Evolutionary conservation across 2,329 filamentous ascomycete species (phyloP).

Genomic region (Aspergillus sp.): DNA sequence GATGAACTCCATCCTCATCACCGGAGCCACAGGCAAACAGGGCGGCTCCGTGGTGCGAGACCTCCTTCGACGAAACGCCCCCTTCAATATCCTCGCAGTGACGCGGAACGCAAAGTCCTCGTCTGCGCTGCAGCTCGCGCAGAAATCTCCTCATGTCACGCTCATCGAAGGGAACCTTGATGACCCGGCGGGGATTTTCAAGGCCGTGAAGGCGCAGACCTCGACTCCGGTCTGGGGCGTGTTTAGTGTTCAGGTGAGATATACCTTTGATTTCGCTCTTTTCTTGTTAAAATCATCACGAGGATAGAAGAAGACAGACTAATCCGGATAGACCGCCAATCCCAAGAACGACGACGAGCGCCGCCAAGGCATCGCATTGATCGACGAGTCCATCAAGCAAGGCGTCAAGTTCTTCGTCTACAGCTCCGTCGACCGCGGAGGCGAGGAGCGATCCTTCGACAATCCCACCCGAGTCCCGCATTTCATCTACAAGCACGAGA

Average conservation of each 20-base stretch:
- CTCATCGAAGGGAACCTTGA: conserved; percentile 60
- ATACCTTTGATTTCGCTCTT: background rate
- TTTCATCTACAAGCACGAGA: conserved; percentile 61
- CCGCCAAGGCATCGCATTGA: conserved; percentile 57
- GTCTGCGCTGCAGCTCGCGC: conserved; percentile 50
- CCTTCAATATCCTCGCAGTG: conserved; percentile 57
- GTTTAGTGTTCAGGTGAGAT: conserved; percentile 58
- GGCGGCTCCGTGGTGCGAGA: conserved; percentile 36
- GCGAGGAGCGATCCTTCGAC: conserved; percentile 49
- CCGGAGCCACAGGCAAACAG: conserved; percentile 45
- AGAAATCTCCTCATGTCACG: conserved; percentile 49
- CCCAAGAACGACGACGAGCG: conserved; percentile 40
- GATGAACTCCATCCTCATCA: conserved; percentile 28
- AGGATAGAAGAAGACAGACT: too few relatives aligned
- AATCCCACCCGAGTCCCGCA: conserved; percentile 59
- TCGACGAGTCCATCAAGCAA: conserved; percentile 57
- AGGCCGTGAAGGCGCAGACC: conserved; percentile 39
- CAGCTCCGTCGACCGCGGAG: conserved; percentile 63
- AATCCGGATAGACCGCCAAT: background rate
- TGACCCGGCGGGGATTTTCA: conserved; percentile 52
- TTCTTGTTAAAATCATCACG: too few relatives aligned
- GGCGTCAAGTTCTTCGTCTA: conserved; percentile 64
- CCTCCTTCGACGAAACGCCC: conserved; percentile 27
- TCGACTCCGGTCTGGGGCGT: conserved; percentile 56
- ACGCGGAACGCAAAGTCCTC: conserved; percentile 57